Conservation (phyloP, 495 filamentous ascomycete genomes). For the Penicillium manginii region DNA sequence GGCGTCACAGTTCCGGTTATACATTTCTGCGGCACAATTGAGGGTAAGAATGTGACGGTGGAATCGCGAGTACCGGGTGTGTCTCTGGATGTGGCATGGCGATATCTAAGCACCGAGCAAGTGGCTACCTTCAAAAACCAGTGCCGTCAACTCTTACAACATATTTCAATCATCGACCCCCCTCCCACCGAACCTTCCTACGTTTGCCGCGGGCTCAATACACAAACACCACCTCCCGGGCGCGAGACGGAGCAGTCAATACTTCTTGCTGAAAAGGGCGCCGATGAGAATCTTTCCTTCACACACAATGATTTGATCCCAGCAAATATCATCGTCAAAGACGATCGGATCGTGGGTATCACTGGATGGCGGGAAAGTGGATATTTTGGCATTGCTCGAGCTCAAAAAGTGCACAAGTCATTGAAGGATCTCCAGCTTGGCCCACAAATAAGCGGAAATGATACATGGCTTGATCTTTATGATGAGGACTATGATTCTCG, state of each 20-base stretch:
- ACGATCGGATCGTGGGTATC: slow-evolving; percentile 44
- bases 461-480: slow-evolving; percentile 43
- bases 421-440: slow-evolving; percentile 30
- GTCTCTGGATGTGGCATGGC: slow-evolving; percentile 49
- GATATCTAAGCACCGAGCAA: slow-evolving; percentile 39
- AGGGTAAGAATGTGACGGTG: slow-evolving; percentile 46
- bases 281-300: slow-evolving; percentile 33
- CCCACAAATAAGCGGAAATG: slow-evolving; percentile 13
- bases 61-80: slow-evolving; percentile 50
- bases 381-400: slow-evolving; percentile 44
- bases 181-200: slow-evolving; percentile 40
- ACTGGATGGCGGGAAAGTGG: slow-evolving; percentile 47
- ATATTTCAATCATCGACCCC: slow-evolving; percentile 30
- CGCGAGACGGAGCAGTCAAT: slow-evolving; percentile 35
- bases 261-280: slow-evolving; percentile 32
- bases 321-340: slow-evolving; percentile 44
- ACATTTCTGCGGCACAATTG: slow-evolving; percentile 44
- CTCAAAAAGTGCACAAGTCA: slow-evolving; percentile 37
- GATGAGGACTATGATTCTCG: slow-evolving; percentile 24
- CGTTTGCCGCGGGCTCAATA: slow-evolving; percentile 42
- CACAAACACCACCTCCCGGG: slow-evolving; percentile 30
- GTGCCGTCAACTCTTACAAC: slow-evolving; percentile 39
- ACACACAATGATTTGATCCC: slow-evolving; percentile 45
- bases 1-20: slow-evolving; percentile 43
- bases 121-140: slow-evolving; percentile 41